Evolutionary conservation across 176 grass and related monocot genomes (phyloP), one percentile per base, ranked within the genome.

Genomic region (Areca catechu): DNA sequence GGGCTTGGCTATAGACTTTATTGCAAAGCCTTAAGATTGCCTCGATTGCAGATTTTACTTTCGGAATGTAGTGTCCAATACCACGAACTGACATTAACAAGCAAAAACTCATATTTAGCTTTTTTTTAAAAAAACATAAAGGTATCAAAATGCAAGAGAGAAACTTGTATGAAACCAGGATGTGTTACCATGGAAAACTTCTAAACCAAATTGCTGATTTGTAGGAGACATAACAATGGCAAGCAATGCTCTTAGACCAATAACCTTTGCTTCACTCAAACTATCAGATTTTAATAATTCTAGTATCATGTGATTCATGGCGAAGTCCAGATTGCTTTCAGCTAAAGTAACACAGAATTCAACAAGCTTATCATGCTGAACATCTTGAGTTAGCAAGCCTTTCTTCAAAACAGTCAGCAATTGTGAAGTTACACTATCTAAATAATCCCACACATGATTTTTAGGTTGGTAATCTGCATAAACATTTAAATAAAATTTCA

Each of bases 291-390:
- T 97, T 21, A 97, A 63, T 63, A 97, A 77, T 77, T 97, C 93
- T 34, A 97, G 78, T 74, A 97, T 85, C 86, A 97, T 91, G 77
- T 97, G 93, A 60, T 82, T 97, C 93, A 97, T 97, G 27, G 83
- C 76, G 66, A 97, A 97, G 76, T 91, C 86, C 25, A 97, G 80
- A 68, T 97, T 83, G 69, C 77, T 85, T 61, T 80, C 86, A 52
- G 93, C 75, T 68, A 97, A 79, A 67, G 86, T 97, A 62, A 85
- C 86, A 85, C 93, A 91, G 61, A 97, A 91, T 64, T 97, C 87
- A 69, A 91, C 86, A 80, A 97, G 92, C 72, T 97, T 91, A 71
- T 97, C 93, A 53, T 97, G 87, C 76, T 97, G 93, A 58, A 74
- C 77, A 80, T 97, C 93, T 85, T 91, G 87, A 71, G 80, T 91